Evolutionary conservation across 768 basidiomycete genomes (phyloP).

Genomic region (Kwoniella bestiolae): DNA sequence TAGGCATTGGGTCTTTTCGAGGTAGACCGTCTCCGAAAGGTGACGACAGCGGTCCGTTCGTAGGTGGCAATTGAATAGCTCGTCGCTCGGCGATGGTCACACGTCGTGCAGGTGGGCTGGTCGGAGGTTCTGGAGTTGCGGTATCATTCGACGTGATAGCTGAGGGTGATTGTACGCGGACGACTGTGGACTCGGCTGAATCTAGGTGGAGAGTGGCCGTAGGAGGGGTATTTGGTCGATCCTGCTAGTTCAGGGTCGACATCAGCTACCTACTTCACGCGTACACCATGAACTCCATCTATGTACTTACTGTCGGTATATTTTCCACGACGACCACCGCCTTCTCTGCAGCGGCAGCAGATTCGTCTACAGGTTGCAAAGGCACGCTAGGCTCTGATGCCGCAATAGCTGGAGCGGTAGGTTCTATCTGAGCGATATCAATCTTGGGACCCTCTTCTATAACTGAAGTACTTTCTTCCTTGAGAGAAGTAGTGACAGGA

Average conservation of each 20-base stretch:
- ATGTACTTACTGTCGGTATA: background rate
- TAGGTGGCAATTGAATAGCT: slow-evolving; percentile 35
- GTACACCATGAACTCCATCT: background rate
- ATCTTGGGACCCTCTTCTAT: background rate
- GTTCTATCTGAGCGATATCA: background rate
- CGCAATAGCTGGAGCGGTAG: background rate
- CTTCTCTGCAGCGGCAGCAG: background rate
- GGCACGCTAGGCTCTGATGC: background rate
- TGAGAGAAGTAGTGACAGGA: background rate
- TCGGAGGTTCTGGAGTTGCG: background rate
- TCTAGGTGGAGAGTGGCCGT: background rate
- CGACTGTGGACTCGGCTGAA: background rate
- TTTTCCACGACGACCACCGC: background rate
- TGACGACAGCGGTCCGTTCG: slow-evolving; percentile 36
- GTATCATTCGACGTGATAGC: background rate
- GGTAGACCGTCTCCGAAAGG: slow-evolving; percentile 32
- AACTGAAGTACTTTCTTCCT: background rate
- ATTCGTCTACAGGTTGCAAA: background rate
- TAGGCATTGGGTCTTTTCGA: slow-evolving; percentile 38
- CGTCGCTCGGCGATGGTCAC: slow-evolving; percentile 49
- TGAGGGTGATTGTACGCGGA: background rate
- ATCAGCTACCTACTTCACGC: background rate
- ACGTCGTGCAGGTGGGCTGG: slow-evolving; percentile 12
- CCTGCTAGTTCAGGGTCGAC: background rate
- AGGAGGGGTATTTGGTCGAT: background rate